Evolutionary conservation across 306 rosid species (phyloP).

Genomic region (Cajanus cajan): DNA sequence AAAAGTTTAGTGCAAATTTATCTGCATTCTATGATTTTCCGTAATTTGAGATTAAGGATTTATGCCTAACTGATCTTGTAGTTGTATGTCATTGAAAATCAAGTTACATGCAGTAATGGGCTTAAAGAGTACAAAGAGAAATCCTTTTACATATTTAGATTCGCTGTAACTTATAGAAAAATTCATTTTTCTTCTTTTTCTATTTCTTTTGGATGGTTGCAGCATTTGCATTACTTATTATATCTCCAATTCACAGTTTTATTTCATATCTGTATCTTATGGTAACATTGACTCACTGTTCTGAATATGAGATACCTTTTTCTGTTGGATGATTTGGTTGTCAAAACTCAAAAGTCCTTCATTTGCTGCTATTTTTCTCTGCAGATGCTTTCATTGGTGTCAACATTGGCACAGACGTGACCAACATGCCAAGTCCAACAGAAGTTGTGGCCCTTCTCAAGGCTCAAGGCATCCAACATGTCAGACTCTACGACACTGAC

Average conservation of each 20-base stretch:
- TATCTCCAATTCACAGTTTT: neutral
- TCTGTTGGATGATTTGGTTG: neutral
- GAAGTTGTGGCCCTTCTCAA: slow-evolving; percentile 80
- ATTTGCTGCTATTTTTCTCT: slow-evolving; percentile 11
- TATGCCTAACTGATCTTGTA: neutral
- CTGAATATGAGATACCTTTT: neutral
- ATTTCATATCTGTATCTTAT: neutral
- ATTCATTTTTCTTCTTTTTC: neutral
- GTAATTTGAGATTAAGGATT: neutral
- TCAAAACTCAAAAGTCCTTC: neutral
- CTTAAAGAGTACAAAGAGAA: neutral
- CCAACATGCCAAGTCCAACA: slow-evolving; percentile 90
- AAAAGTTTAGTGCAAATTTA: neutral
- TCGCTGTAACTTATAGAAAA: neutral
- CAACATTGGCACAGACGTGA: slow-evolving; percentile 79
- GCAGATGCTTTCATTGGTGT: slow-evolving; percentile 87
- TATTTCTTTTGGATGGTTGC: neutral
- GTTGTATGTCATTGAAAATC: neutral
- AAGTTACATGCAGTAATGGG: neutral
- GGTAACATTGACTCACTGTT: neutral
- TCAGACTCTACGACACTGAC: slow-evolving; percentile 86
- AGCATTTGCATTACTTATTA: neutral
- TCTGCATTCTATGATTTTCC: neutral
- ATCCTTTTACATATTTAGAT: neutral
- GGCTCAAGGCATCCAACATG: slow-evolving; percentile 74